Conservation (phyloP, 169 alveolate genomes). For the Plasmodium reichenowi region DNA sequence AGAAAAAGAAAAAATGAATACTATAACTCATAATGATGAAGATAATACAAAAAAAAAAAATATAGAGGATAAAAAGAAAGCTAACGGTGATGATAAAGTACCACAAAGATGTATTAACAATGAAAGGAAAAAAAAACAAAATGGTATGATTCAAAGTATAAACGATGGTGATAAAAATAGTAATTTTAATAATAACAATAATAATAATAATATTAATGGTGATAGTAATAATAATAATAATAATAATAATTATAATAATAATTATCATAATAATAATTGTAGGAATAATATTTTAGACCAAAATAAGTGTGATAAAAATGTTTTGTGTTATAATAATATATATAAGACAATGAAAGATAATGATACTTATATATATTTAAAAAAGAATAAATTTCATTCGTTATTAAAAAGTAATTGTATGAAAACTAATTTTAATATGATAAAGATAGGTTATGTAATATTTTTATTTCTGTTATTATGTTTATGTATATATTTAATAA, state of each 20-base stretch:
- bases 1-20: too few species aligned
- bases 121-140: too few species aligned
- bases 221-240: neutral
- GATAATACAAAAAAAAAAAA: too few species aligned
- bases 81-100: too few species aligned
- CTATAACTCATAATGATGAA: too few species aligned
- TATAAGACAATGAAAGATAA: conserved; percentile 55
- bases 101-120: too few species aligned
- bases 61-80: too few species aligned
- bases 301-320: conserved; percentile 11
- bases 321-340: conserved; percentile 32
- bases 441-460: conserved; percentile 32
- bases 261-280: neutral
- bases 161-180: too few species aligned
- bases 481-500: conserved; percentile 42
- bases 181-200: too few species aligned
- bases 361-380: conserved; percentile 69
- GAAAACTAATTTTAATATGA: neutral
- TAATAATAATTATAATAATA: neutral
- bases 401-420: conserved; percentile 16
- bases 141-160: too few species aligned
- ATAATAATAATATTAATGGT: neutral
- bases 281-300: neutral
- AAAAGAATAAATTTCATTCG: conserved; percentile 47
- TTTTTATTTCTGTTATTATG: conserved; percentile 27